These are phyloP conservation scores for Calendula officinalis DNA, from an alignment of 129 eudicot genomes.

Conservation along the genomic window DNA sequence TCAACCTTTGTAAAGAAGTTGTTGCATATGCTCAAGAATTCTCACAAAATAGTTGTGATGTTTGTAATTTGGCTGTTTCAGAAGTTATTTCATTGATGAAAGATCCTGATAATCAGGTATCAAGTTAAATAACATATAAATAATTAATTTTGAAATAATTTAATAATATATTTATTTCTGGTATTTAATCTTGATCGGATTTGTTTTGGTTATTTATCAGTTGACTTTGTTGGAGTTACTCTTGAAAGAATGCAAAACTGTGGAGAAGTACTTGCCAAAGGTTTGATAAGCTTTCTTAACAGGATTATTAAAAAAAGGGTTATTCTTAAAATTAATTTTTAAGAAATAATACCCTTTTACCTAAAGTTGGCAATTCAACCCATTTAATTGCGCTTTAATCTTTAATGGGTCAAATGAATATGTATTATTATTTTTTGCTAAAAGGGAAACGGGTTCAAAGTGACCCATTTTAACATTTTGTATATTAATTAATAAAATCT, in stretches of 20 bases:
- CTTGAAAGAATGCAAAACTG: constrained; percentile 59
- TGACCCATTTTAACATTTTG: background rate
- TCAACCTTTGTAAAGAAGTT: constrained; percentile 50
- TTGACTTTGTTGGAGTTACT: constrained; percentile 59
- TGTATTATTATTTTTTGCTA: no score
- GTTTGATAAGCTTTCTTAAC: constrained; percentile 28
- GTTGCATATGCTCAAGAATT: constrained; percentile 35
- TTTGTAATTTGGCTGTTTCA: constrained; percentile 59
- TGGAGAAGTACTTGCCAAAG: constrained; percentile 58
- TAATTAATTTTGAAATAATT: background rate
- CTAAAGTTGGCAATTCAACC: background rate
- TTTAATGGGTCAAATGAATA: no score
- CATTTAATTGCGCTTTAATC: background rate
- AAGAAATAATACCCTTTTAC: background rate
- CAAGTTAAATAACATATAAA: no score
- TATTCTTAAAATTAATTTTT: background rate
- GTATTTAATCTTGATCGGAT: constrained; percentile 3
- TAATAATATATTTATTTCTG: background rate
- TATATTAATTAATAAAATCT: background rate
- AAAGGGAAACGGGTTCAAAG: background rate
- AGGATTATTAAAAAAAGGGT: constrained; percentile 3
- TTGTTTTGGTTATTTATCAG: constrained; percentile 40
- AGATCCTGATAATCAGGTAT: constrained; percentile 95
- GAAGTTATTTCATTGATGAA: constrained; percentile 68
- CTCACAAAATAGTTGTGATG: constrained; percentile 50